Evolutionary conservation across 495 filamentous ascomycete genomes (phyloP), one percentile per base, ranked within the genome.

Genomic region (Penicillium malachiteum): DNA sequence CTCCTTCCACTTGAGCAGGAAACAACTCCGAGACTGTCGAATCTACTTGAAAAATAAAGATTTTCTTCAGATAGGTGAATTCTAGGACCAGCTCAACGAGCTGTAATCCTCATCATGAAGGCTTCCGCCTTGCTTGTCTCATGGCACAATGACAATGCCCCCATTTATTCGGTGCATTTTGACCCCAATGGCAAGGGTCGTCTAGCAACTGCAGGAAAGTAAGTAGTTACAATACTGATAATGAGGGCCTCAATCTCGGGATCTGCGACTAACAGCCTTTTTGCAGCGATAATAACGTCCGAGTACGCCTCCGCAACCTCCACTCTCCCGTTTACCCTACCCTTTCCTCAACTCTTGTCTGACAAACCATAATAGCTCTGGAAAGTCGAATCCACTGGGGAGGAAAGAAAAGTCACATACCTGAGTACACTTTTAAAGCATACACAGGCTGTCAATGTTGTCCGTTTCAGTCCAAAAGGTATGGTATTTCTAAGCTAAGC

Each of bases 361-460:
- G 62, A 75, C 73, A 66, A 44, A 71, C 48, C 58, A 38, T 52
- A 55, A 63, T 69, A 95, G 89, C 73, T 97, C 56, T 99, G 94
- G 94, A 91, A 86, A 71, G 77, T 99, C 48, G 90, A 96, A 50
- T 74, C 82, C 18, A 86, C 87, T 54, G 92, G 89, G n/a, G 93
- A 96, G 41, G 88, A 91, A 56, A 79, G 92, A 35, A 94, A 84
- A 55, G 89, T 95, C 34, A 86, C 90, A 26, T 99, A 97, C 67
- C 72, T 99, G 50, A 91, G 91, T 41, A 97, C 92, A 0, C 78
- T 97, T 54, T 73, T 86, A 30, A 96, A 95, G 71, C 94, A 99
- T 70, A 93, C 91, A 18, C 95, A 97, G 72, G 91, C 94, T 31
- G 95, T 99, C 59, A 99, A 99, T 81, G 94, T 97, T 40, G 95